These are phyloP conservation scores for Phlyctochytrium planicorne DNA, from an alignment of 192 early-diverging fungal genomes.

Conservation along the genomic window DNA sequence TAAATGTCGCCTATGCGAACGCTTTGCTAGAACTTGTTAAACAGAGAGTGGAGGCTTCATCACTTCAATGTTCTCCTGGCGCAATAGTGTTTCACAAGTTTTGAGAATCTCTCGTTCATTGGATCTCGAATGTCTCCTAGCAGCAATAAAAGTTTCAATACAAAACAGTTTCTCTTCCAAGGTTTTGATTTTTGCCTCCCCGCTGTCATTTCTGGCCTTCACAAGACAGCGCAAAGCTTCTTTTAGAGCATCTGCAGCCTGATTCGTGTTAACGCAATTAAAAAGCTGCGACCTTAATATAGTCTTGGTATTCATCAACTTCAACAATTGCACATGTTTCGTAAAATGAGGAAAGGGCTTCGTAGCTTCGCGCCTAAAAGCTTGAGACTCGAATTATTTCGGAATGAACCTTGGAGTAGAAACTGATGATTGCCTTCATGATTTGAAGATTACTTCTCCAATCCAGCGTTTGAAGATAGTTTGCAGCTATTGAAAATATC, in stretches of 20 bases:
- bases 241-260: slow-evolving; percentile 48
- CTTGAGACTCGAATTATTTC: slow-evolving; percentile 1
- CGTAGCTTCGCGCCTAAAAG: slow-evolving; percentile 48
- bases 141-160: slow-evolving; percentile 42
- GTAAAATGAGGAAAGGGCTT: slow-evolving; percentile 51
- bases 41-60: neutral
- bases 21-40: slow-evolving; percentile 21
- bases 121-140: slow-evolving; percentile 24
- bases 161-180: slow-evolving; percentile 26
- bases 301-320: slow-evolving; percentile 63
- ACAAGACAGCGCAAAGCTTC: slow-evolving; percentile 41
- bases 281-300: slow-evolving; percentile 48
- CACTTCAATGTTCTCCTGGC: slow-evolving; percentile 49
- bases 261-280: too few species aligned
- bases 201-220: slow-evolving; percentile 29
- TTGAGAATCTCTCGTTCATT: slow-evolving; percentile 38
- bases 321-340: slow-evolving; percentile 58
- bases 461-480: slow-evolving; percentile 57
- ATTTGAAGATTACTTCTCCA: slow-evolving; percentile 49
- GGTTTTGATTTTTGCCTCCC: slow-evolving; percentile 12
- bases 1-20: slow-evolving; percentile 55
- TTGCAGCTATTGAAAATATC: slow-evolving; percentile 55
- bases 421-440: slow-evolving; percentile 55
- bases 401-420: slow-evolving; percentile 53
- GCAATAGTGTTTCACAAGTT: slow-evolving; percentile 45